These are phyloP conservation scores for Nigrospora osmanthi DNA, from an alignment of 2,329 filamentous ascomycete genomes.

Conservation along the genomic window DNA sequence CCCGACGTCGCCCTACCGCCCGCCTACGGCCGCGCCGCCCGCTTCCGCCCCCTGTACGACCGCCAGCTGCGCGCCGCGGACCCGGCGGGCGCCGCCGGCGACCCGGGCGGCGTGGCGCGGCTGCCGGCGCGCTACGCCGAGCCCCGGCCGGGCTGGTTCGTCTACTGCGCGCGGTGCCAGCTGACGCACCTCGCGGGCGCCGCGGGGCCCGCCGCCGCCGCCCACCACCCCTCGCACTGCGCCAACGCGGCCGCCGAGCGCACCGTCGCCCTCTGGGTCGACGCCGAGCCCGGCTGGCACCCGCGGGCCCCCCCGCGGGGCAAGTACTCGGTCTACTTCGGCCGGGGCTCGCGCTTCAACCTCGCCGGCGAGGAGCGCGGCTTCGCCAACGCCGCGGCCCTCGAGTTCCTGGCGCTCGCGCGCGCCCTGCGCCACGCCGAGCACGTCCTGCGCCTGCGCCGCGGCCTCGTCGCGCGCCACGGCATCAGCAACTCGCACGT, in stretches of 20 bases:
- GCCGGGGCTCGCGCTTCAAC: background rate
- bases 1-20: background rate
- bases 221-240: background rate
- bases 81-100: too few species aligned
- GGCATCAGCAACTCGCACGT: background rate
- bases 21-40: background rate
- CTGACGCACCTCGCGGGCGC: background rate
- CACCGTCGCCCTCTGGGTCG: background rate
- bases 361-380: background rate
- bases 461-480: background rate
- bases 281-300: background rate
- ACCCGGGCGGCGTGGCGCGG: too few species aligned
- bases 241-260: background rate
- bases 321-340: background rate
- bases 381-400: background rate
- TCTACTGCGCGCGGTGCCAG: background rate
- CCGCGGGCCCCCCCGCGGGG: background rate
- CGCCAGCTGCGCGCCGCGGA: background rate
- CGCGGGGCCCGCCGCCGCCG: background rate
- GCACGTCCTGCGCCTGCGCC: background rate
- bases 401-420: background rate
- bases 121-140: background rate
- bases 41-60: background rate
- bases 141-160: background rate
- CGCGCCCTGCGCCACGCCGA: background rate